Base-by-base conservation (phyloP, 75 land plant genomes). In the Isoetes taiwanensis region DNA sequence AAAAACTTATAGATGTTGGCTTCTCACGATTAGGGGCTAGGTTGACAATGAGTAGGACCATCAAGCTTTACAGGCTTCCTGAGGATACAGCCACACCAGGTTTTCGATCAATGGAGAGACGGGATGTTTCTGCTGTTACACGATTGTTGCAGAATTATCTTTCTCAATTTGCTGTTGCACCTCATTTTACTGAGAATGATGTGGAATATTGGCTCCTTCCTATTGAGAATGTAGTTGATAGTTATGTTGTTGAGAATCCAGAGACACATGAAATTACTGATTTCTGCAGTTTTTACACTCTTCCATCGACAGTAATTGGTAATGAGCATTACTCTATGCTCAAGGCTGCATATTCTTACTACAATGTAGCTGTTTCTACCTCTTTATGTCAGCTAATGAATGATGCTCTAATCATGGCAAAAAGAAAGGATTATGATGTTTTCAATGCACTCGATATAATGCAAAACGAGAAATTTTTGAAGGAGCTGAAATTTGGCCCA, bases 311-410 rank as follows among this genome's bases (percentile, higher is more conserved):
- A 1, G 81, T 85, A 6, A 79, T 82, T 41, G 85, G 82, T 17
- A 79, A 85, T 39, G 61, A 73, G 73, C 82, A 76, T 32, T 76
- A 85, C 46, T 63, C 70, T 2, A 41, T 66, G 54, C 55, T 85
- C 74, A 85, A 85, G 75, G 90, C 90, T 2, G 90, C 90, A 4
- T 85, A 85, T 42, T 85, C 90, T 1, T 85, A 79, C 57, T 82
- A 85, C 40, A 82, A 85, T 52, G 87, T 85, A 0, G 52, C 86
- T 1, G 73, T 70, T 0, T 57, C 63, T 53, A 82, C 83, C 14
- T 78, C 86, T 9, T 61, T 85, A 32, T 58, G 72, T 6, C 80
- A 85, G 70, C 72, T 85, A 54, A 79, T 85, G 80, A 85, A 81
- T 58, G 90, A 85, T 57, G 80, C 70, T 10, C 79, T 85, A 14